phyloP scores from a whole-genome alignment of 441 rosid genomes.

The Gossypium davidsonii region DNA sequence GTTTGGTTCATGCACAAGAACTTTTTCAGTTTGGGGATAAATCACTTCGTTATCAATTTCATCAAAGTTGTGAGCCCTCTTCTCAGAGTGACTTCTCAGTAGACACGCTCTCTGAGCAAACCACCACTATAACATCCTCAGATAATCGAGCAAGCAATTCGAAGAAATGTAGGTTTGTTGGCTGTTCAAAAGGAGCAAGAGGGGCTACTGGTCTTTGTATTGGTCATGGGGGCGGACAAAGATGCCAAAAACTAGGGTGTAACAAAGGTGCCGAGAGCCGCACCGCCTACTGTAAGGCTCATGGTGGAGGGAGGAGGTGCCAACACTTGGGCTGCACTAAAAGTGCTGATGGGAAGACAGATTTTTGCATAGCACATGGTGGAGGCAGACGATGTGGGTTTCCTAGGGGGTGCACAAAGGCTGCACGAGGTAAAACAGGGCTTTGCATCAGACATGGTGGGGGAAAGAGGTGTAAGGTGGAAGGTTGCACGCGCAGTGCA shows the following conservation, averaged over 20 bases:
- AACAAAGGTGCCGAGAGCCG: conserved; percentile 87
- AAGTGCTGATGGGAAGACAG: conserved; percentile 94
- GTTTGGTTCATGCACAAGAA: conserved; percentile 35
- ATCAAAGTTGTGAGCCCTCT: conserved; percentile 45
- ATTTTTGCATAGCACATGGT: conserved; percentile 83
- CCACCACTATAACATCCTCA: conserved; percentile 44
- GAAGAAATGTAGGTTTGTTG: conserved; percentile 67
- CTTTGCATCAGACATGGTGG: conserved; percentile 93
- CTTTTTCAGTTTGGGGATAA: conserved; percentile 33
- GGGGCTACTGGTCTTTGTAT: conserved; percentile 89
- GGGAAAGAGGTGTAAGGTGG: conserved; percentile 81
- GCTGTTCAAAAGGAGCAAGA: conserved; percentile 82
- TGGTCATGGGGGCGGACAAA: conserved; percentile 93
- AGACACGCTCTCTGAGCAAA: conserved; percentile 49
- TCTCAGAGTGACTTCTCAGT: conserved; percentile 46
- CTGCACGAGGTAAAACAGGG: conserved; percentile 90
- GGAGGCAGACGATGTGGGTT: conserved; percentile 82
- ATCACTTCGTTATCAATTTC: conserved; percentile 31
- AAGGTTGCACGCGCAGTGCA: conserved; percentile 76
- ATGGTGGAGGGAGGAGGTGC: conserved; percentile 93
- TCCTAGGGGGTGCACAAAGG: conserved; percentile 65
- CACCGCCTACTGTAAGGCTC: conserved; percentile 86
- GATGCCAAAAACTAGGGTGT: conserved; percentile 83
- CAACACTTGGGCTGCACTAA: conserved; percentile 87
- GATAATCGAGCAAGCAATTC: conserved; percentile 44